A percentile compares a stretch with the other conserved stretches of the same genome.
Evolutionary conservation across 2,329 filamentous ascomycete genomes (phyloP).

Genomic region (Nemania sp.): DNA sequence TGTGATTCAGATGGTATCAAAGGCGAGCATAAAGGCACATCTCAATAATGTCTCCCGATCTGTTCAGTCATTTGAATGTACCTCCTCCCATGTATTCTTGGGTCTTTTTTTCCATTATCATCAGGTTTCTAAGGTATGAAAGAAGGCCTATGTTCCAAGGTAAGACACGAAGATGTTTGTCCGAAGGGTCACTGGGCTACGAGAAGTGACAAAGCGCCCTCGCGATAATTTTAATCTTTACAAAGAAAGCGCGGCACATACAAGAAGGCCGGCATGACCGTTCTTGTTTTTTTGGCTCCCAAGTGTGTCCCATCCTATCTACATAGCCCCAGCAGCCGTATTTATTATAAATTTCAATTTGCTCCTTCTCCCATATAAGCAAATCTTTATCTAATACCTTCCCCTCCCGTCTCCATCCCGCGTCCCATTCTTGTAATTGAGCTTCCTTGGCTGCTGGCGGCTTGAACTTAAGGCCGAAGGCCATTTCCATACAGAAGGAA

Average conservation of each 20-base stretch:
- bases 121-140: constrained; percentile 24
- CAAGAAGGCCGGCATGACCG: constrained; percentile 36
- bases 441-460: constrained; percentile 38
- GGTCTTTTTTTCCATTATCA: constrained; percentile 20
- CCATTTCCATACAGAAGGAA: constrained; percentile 18
- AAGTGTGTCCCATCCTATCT: no score
- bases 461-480: constrained; percentile 36
- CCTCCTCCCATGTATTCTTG: constrained; percentile 17
- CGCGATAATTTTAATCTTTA: constrained; percentile 30
- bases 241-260: constrained; percentile 38
- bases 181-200: constrained; percentile 24
- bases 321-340: constrained; percentile 32
- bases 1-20: constrained; percentile 8
- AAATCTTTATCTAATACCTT: constrained; percentile 4
- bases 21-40: constrained; percentile 11
- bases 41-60: constrained; percentile 21
- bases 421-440: background rate
- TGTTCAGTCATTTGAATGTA: constrained; percentile 5
- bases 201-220: constrained; percentile 26
- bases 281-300: constrained; percentile 15
- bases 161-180: constrained; percentile 23
- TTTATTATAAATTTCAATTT: constrained; percentile 36
- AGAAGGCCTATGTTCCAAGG: constrained; percentile 33
- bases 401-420: background rate
- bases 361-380: constrained; percentile 33